Evolutionary conservation across 176 grass and related monocot species (phyloP).

Genomic region (Oryza glaberrima): DNA sequence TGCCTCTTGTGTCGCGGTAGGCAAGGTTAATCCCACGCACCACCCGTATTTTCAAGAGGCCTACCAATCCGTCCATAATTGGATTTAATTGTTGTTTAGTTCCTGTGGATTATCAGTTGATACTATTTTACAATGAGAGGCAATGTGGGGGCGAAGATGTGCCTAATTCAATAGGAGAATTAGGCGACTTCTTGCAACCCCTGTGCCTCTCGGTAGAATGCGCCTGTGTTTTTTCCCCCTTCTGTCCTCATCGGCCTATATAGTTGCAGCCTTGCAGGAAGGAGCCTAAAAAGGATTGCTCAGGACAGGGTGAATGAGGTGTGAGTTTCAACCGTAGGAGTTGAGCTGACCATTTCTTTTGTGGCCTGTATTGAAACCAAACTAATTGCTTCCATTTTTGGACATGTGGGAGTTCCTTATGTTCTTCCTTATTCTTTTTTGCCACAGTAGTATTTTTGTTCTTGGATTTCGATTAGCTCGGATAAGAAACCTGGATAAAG

Average conservation of each 20-base stretch:
- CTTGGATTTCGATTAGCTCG: background rate
- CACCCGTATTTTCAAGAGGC: conserved; percentile 70
- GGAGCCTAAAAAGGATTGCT: conserved; percentile 1
- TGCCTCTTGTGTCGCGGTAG: conserved; percentile 81
- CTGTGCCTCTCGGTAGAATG: conserved; percentile 25
- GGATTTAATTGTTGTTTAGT: background rate
- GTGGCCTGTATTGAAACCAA: conserved; percentile 29
- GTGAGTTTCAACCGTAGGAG: conserved; percentile 27
- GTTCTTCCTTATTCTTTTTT: too few relatives aligned
- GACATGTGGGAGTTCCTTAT: background rate
- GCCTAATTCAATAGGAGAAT: conserved; percentile 50
- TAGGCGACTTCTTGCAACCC: conserved; percentile 51
- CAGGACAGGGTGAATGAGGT: background rate
- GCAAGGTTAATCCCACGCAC: conserved; percentile 81
- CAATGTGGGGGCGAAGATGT: conserved; percentile 54
- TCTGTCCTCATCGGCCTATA: conserved; percentile 20
- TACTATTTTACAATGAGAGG: conserved; percentile 7
- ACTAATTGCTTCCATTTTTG: background rate
- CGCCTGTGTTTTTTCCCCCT: background rate
- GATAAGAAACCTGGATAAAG: background rate
- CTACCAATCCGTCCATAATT: conserved; percentile 67
- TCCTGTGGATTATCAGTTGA: conserved; percentile 1
- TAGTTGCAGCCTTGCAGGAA: background rate
- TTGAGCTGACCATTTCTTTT: conserved; percentile 36
- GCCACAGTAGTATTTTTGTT: background rate